Conservation (phyloP, 2,329 filamentous ascomycete species). For the Talaromyces piceae region DNA sequence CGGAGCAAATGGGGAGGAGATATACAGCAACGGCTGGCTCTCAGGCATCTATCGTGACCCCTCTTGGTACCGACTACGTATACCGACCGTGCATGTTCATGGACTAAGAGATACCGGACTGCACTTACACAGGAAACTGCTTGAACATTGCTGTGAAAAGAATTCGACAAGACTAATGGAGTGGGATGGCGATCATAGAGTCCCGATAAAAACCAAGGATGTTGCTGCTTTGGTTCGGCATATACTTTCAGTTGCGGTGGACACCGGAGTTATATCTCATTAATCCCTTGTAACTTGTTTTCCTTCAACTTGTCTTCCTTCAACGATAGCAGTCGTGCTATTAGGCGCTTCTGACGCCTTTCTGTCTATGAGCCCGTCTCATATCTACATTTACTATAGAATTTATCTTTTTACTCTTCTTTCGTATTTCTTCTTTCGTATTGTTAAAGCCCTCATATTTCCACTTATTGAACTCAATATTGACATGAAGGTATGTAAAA, state of each 20-base stretch:
- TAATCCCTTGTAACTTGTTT: neutral
- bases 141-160: constrained; percentile 53
- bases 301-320: neutral
- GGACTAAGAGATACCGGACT: constrained; percentile 56
- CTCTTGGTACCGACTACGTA: constrained; percentile 25
- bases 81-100: constrained; percentile 63
- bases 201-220: constrained; percentile 62
- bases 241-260: constrained; percentile 46
- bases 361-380: too few species aligned
- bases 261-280: neutral
- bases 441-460: too few species aligned
- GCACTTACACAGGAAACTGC: constrained; percentile 49
- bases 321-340: too few species aligned
- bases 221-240: constrained; percentile 50
- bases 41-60: neutral
- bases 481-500: too few species aligned
- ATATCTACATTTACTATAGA: too few species aligned
- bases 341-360: too few species aligned
- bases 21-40: constrained; percentile 16
- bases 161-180: constrained; percentile 53
- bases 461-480: too few species aligned
- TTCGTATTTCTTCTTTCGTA: too few species aligned
- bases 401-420: too few species aligned
- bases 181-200: constrained; percentile 65
- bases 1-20: constrained; percentile 26